Percentiles rank a stretch among this genome's conserved stretches.
phyloP scores from a whole-genome alignment of 1,284 basidiomycete species.

The Fomitopsis betulina region DNA sequence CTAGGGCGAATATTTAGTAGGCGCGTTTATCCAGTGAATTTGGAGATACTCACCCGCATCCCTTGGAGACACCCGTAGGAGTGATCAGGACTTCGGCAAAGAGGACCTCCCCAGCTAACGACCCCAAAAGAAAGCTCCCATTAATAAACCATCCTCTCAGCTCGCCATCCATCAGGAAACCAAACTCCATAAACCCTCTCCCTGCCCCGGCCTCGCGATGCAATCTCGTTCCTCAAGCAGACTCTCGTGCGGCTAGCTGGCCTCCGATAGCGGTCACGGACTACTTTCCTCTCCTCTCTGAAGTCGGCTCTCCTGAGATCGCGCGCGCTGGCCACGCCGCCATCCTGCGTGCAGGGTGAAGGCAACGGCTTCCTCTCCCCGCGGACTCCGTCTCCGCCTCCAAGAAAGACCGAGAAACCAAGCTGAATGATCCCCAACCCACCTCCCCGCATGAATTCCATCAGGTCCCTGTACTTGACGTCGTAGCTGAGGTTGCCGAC shows the following conservation, averaged over 20 bases:
- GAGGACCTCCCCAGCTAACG: slow-evolving; percentile 93
- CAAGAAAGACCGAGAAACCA: slow-evolving; percentile 31
- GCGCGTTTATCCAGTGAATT: background rate
- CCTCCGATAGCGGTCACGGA: background rate
- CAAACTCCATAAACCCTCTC: slow-evolving; percentile 32
- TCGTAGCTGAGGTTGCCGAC: slow-evolving; percentile 98
- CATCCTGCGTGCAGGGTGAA: slow-evolving; percentile 5
- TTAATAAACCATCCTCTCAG: slow-evolving; percentile 75
- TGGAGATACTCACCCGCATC: slow-evolving; percentile 80
- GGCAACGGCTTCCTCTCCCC: background rate
- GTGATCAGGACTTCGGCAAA: slow-evolving; percentile 98
- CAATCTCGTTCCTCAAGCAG: slow-evolving; percentile 10
- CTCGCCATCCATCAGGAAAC: slow-evolving; percentile 59
- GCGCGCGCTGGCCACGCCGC: slow-evolving; percentile 3
- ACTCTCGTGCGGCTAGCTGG: slow-evolving; percentile 5
- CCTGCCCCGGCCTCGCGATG: slow-evolving; percentile 1
- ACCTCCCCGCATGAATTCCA: slow-evolving; percentile 99
- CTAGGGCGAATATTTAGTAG: slow-evolving; percentile 36
- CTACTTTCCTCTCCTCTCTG: background rate
- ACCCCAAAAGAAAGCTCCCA: slow-evolving; percentile 77
- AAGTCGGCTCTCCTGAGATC: slow-evolving; percentile 3
- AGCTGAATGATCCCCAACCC: slow-evolving; percentile 75
- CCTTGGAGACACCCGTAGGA: slow-evolving; percentile 94
- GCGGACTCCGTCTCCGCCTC: background rate
- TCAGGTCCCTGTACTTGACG: slow-evolving; percentile 95